Conservation (phyloP, 192 early-diverging fungal species). For the Mortierella claussenii region DNA sequence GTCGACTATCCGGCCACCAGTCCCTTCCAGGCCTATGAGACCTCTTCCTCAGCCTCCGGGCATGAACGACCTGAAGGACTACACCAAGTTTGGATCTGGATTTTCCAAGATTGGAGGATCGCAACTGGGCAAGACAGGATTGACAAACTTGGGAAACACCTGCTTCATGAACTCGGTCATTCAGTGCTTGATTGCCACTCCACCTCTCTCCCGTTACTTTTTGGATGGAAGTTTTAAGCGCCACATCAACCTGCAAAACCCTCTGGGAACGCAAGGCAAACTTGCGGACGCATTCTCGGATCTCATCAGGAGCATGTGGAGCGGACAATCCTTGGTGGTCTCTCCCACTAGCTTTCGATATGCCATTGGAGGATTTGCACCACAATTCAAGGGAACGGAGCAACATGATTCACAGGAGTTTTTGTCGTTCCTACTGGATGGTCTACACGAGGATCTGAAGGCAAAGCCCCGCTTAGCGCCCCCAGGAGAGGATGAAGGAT, state of each 20-base stretch:
- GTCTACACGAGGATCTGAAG: conserved; percentile 94
- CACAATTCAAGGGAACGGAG: conserved; percentile 87
- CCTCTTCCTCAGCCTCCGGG: conserved; percentile 51
- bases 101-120: conserved; percentile 58
- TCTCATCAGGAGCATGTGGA: conserved; percentile 87
- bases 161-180: conserved; percentile 90
- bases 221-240: conserved; percentile 70
- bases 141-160: conserved; percentile 87
- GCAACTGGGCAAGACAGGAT: conserved; percentile 72
- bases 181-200: conserved; percentile 79
- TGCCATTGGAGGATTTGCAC: conserved; percentile 77
- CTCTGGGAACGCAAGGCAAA: conserved; percentile 76
- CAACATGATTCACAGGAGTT: conserved; percentile 99
- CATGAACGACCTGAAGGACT: conserved; percentile 42
- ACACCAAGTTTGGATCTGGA: conserved; percentile 41
- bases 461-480: conserved; percentile 58
- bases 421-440: conserved; percentile 88
- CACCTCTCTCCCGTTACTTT: conserved; percentile 78
- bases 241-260: conserved; percentile 73
- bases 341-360: conserved; percentile 84
- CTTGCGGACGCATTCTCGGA: conserved; percentile 82
- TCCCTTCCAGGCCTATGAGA: conserved; percentile 54
- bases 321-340: conserved; percentile 76
- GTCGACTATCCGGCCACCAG: conserved; percentile 3
- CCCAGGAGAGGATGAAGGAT: conserved; percentile 41